phyloP scores from a whole-genome alignment of 2,329 filamentous ascomycete species.

The Colletotrichum falcatum region DNA sequence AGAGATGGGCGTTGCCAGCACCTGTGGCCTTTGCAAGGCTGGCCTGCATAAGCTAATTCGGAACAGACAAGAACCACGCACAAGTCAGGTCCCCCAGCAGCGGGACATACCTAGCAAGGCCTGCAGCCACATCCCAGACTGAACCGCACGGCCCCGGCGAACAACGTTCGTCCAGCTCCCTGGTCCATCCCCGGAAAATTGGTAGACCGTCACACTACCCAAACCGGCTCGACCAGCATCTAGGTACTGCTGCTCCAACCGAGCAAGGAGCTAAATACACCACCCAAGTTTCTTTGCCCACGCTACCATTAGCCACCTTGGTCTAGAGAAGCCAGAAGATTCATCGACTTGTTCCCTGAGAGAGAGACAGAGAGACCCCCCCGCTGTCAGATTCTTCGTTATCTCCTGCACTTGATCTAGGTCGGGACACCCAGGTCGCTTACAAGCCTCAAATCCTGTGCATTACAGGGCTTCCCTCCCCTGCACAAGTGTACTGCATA shows the following conservation, averaged over 20 bases:
- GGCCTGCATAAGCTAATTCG: slow-evolving; percentile 41
- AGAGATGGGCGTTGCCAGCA: slow-evolving; percentile 19
- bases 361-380: too few species aligned
- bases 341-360: slow-evolving; percentile 22
- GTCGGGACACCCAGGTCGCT: slow-evolving; percentile 23
- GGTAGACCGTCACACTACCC: slow-evolving; percentile 32
- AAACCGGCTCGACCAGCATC: slow-evolving; percentile 27
- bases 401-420: slow-evolving; percentile 4
- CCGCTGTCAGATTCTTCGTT: slow-evolving; percentile 7
- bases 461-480: slow-evolving; percentile 27
- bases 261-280: slow-evolving; percentile 17
- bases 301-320: slow-evolving; percentile 18
- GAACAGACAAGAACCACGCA: slow-evolving; percentile 32
- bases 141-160: slow-evolving; percentile 39
- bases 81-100: slow-evolving; percentile 36
- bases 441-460: slow-evolving; percentile 32
- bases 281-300: slow-evolving; percentile 1
- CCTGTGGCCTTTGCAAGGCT: slow-evolving; percentile 35
- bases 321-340: slow-evolving; percentile 25
- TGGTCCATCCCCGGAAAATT: slow-evolving; percentile 40
- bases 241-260: slow-evolving; percentile 24
- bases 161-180: slow-evolving; percentile 37
- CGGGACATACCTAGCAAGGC: slow-evolving; percentile 25
- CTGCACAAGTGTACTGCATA: slow-evolving; percentile 17
- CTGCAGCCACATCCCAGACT: slow-evolving; percentile 37